Conservation (phyloP, 1,139 yeast genomes). For the Hanseniaspora gamundiae region DNA sequence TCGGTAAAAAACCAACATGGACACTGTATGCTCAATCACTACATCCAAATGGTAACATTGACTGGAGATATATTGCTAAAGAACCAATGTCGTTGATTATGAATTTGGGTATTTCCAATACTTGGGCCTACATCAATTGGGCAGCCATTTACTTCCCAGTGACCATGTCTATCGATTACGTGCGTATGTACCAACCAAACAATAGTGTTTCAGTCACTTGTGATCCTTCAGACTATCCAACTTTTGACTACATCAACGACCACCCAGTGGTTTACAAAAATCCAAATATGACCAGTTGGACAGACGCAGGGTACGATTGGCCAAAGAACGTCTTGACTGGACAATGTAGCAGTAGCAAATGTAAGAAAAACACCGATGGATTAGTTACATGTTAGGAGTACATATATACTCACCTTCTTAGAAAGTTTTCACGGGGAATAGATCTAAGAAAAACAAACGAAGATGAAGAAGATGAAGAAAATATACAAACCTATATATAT, state of each 20-base stretch:
- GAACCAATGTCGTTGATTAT: constrained; percentile 79
- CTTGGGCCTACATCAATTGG: constrained; percentile 83
- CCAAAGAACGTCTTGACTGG: constrained; percentile 45
- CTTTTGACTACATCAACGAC: constrained; percentile 53
- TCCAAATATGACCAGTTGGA: constrained; percentile 54
- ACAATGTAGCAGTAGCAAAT: constrained; percentile 28
- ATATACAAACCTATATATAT: no score
- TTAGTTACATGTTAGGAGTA: background rate
- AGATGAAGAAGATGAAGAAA: background rate
- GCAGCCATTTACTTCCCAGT: constrained; percentile 55
- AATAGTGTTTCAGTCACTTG: constrained; percentile 45
- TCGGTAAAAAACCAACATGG: constrained; percentile 56
- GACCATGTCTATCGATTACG: constrained; percentile 57
- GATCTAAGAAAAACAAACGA: background rate
- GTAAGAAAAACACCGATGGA: background rate
- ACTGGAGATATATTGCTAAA: constrained; percentile 58
- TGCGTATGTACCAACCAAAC: constrained; percentile 66
- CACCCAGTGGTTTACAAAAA: constrained; percentile 55
- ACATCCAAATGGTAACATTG: constrained; percentile 76
- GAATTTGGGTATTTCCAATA: constrained; percentile 68
- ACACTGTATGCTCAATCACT: constrained; percentile 51
- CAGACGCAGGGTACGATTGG: constrained; percentile 48
- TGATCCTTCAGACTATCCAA: constrained; percentile 66
- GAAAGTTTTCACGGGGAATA: background rate
- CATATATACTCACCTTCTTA: background rate